Evolutionary conservation across 306 rosid genomes (phyloP).

Genomic region (Arachis stenosperma): DNA sequence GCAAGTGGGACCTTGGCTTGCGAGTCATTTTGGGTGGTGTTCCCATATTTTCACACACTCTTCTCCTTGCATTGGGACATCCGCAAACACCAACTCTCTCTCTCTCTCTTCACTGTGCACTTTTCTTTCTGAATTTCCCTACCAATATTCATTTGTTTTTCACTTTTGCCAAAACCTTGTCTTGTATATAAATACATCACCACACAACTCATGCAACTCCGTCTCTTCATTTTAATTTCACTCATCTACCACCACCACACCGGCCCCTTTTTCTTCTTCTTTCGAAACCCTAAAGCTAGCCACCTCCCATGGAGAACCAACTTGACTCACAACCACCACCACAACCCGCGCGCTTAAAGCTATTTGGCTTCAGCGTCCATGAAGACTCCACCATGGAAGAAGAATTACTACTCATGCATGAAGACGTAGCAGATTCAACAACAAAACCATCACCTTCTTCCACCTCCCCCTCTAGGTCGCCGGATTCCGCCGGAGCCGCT

Average conservation of each 20-base stretch:
- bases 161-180: constrained; percentile 29
- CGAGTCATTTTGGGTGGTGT: constrained; percentile 61
- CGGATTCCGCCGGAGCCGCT: constrained; percentile 54
- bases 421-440: constrained; percentile 52
- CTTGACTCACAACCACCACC: constrained; percentile 47
- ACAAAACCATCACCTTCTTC: constrained; percentile 44
- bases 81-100: constrained; percentile 21
- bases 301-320: constrained; percentile 43
- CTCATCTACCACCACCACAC: background rate
- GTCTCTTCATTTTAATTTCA: constrained; percentile 43
- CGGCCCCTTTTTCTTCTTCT: constrained; percentile 13
- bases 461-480: constrained; percentile 62
- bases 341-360: constrained; percentile 67
- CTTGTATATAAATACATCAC: constrained; percentile 66
- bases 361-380: constrained; percentile 80
- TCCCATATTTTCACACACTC: constrained; percentile 66
- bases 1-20: constrained; percentile 49
- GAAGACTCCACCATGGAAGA: constrained; percentile 48
- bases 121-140: constrained; percentile 14
- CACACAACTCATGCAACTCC: constrained; percentile 65
- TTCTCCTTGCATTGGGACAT: constrained; percentile 59
- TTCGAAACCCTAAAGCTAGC: background rate
- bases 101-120: constrained; percentile 26
- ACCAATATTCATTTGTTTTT: background rate
- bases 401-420: constrained; percentile 32